phyloP scores from a whole-genome alignment of 306 rosid genomes.

The Luffa aegyptiaca region DNA sequence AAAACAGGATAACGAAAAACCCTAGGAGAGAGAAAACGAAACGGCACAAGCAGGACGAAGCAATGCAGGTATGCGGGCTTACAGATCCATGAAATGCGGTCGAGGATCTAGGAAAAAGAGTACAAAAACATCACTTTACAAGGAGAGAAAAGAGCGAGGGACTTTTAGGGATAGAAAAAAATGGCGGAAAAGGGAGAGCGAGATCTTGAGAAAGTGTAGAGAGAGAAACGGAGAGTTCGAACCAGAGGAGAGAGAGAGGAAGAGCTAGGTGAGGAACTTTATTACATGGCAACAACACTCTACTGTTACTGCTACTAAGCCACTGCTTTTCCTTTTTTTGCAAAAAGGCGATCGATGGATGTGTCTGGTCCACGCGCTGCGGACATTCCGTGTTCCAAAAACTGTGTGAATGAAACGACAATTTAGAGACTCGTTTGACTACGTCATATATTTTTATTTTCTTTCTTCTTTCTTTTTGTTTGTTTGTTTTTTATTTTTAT shows the following conservation, averaged over 20 bases:
- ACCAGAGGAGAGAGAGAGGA: neutral
- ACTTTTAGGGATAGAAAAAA: neutral
- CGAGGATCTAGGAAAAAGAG: slow-evolving; percentile 31
- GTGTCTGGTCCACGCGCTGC: slow-evolving; percentile 13
- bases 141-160: neutral
- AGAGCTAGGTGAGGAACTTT: slow-evolving; percentile 17
- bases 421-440: slow-evolving; percentile 3
- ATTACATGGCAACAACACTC: slow-evolving; percentile 15
- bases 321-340: neutral
- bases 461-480: neutral
- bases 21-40: slow-evolving; percentile 45
- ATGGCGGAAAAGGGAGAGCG: slow-evolving; percentile 1
- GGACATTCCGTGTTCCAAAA: neutral
- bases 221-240: neutral
- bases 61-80: slow-evolving; percentile 28
- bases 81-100: slow-evolving; percentile 64
- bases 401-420: slow-evolving; percentile 4
- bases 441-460: neutral
- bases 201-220: slow-evolving; percentile 10
- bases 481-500: no score
- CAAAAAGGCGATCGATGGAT: neutral
- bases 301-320: neutral
- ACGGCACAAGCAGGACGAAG: neutral
- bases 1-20: slow-evolving; percentile 10
- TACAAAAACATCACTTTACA: neutral